These are phyloP conservation scores for Cardamine resedifolia DNA, from an alignment of 345 rosid species.

Conservation along the genomic window DNA sequence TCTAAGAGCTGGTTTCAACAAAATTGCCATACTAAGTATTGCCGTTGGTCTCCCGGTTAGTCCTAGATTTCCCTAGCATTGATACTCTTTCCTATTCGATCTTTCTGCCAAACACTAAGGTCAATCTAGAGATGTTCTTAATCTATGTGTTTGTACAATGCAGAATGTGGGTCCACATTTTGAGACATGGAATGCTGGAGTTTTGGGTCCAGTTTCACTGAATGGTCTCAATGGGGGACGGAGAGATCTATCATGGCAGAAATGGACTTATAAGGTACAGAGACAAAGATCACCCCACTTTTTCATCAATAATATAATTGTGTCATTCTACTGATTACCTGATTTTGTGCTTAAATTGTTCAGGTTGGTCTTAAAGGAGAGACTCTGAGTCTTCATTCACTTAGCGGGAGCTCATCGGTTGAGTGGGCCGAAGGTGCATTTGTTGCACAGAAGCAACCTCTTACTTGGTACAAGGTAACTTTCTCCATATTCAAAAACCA, in stretches of 20 bases:
- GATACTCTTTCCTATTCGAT: neutral
- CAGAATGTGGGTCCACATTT: conserved; percentile 99
- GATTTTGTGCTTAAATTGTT: conserved; percentile 1
- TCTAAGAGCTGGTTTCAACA: conserved; percentile 84
- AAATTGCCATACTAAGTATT: conserved; percentile 77
- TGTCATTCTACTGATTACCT: neutral
- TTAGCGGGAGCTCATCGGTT: conserved; percentile 79
- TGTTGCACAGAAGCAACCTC: conserved; percentile 78
- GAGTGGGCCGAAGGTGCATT: conserved; percentile 89
- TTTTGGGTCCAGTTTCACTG: conserved; percentile 86
- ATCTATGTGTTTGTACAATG: conserved; percentile 24
- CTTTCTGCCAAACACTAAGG: neutral
- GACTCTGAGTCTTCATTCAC: conserved; percentile 80
- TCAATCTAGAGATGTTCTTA: neutral
- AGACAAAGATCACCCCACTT: neutral
- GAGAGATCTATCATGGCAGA: conserved; percentile 93
- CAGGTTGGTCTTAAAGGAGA: conserved; percentile 99
- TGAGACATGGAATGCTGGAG: conserved; percentile 97
- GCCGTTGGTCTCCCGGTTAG: conserved; percentile 98
- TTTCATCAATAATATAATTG: neutral
- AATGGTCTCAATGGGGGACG: conserved; percentile 77
- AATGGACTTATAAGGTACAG: conserved; percentile 90
- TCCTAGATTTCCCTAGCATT: conserved; percentile 29
- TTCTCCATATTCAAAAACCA: conserved; percentile 1
- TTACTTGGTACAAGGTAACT: conserved; percentile 91